These are phyloP conservation scores for Platanus orientalis DNA, from an alignment of 164 flowering plant genomes.

Conservation along the genomic window DNA sequence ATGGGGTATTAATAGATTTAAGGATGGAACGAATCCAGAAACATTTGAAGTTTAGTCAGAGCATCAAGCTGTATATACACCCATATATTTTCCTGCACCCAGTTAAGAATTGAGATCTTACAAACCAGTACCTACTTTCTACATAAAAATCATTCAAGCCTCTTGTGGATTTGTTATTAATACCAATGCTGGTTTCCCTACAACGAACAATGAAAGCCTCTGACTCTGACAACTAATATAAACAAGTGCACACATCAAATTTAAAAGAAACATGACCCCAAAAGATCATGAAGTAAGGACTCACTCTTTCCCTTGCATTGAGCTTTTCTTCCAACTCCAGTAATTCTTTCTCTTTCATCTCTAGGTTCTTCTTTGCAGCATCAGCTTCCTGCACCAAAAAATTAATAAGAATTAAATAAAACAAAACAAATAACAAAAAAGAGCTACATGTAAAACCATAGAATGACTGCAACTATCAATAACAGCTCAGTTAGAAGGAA, in stretches of 20 bases:
- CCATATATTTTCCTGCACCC: too few species aligned
- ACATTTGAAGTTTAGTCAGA: too few species aligned
- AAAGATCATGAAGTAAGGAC: slow-evolving; percentile 10
- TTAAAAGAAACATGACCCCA: not conserved
- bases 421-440: not conserved
- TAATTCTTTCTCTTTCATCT: slow-evolving; percentile 52
- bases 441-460: not conserved
- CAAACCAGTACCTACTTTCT: too few species aligned
- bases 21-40: too few species aligned
- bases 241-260: not conserved
- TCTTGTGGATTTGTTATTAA: too few species aligned
- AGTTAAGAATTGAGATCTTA: too few species aligned
- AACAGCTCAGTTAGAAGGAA: slow-evolving; percentile 2
- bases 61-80: too few species aligned
- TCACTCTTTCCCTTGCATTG: slow-evolving; percentile 65
- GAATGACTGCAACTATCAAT: not conserved
- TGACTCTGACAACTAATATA: too few species aligned
- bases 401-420: slow-evolving; percentile 3
- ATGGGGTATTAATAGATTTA: too few species aligned
- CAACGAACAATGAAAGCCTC: too few species aligned
- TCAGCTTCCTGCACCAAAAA: slow-evolving; percentile 59
- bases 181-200: too few species aligned
- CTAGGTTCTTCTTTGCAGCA: slow-evolving; percentile 31
- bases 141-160: too few species aligned
- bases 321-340: slow-evolving; percentile 58